Evolutionary conservation across 106 monocot genomes (phyloP).

Genomic region (Cymbidium sinense): DNA sequence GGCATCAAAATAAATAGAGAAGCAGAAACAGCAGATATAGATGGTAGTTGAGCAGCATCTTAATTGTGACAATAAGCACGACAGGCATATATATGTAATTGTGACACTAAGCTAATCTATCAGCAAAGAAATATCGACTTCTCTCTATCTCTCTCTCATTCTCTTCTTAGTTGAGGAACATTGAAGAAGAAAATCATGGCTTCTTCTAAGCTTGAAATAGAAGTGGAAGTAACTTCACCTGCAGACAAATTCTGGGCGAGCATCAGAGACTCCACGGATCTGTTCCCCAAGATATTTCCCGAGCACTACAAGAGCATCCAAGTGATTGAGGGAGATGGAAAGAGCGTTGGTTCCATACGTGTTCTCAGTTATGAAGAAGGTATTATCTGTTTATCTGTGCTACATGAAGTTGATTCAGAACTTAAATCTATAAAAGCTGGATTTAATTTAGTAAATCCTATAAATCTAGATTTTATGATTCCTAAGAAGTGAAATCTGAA

Average conservation of each 20-base stretch:
- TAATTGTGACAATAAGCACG: no score
- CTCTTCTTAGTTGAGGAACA: no score
- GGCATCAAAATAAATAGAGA: neutral
- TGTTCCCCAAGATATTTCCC: conserved; percentile 78
- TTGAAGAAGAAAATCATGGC: no score
- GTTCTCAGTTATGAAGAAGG: conserved; percentile 39
- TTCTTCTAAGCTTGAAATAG: neutral
- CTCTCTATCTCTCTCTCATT: no score
- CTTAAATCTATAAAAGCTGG: no score
- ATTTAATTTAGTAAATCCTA: no score
- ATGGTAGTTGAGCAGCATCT: neutral
- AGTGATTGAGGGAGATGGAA: conserved; percentile 63
- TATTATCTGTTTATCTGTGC: neutral
- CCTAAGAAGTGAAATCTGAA: no score
- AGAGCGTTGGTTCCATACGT: conserved; percentile 45
- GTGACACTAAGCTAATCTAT: no score
- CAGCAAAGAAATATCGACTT: no score
- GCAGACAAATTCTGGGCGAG: conserved; percentile 62
- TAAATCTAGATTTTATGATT: no score
- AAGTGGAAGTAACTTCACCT: conserved; percentile 40
- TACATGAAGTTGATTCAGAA: no score
- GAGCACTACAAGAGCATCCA: conserved; percentile 68
- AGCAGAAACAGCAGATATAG: neutral
- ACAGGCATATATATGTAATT: no score
- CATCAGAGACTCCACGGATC: conserved; percentile 27